These are phyloP conservation scores for Lactifluus volemus DNA, from an alignment of 768 basidiomycete genomes.

Conservation along the genomic window DNA sequence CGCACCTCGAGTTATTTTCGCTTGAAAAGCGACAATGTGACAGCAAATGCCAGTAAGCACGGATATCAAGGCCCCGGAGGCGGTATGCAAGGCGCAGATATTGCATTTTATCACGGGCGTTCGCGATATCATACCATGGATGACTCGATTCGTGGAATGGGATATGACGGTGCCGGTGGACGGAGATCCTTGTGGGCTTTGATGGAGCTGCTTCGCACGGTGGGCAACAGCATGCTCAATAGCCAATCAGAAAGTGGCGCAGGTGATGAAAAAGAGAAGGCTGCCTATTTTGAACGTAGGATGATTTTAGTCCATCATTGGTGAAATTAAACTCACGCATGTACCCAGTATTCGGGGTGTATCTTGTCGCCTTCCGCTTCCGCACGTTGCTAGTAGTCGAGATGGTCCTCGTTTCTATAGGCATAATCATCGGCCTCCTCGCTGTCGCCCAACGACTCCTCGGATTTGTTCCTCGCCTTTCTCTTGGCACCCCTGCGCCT, in stretches of 20 bases:
- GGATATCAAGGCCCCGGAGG: conserved; percentile 13
- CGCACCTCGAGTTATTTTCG: neutral
- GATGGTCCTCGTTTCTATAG: conserved; percentile 51
- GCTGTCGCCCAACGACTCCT: neutral
- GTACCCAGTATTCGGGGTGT: conserved; percentile 46
- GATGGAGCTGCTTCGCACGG: conserved; percentile 57
- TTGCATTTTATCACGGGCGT: conserved; percentile 70
- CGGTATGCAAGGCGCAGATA: conserved; percentile 62
- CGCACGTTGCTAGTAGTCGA: conserved; percentile 45
- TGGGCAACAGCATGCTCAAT: conserved; percentile 48
- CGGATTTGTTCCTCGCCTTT: neutral
- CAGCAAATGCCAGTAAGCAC: neutral
- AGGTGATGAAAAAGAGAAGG: conserved; percentile 23
- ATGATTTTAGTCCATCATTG: neutral
- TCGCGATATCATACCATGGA: conserved; percentile 71
- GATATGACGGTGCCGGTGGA: conserved; percentile 32
- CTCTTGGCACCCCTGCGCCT: neutral
- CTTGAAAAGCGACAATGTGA: neutral
- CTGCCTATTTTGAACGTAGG: conserved; percentile 72
- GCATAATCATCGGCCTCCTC: conserved; percentile 40
- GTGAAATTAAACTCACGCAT: neutral
- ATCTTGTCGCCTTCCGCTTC: conserved; percentile 48
- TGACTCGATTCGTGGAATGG: conserved; percentile 54
- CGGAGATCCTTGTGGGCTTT: conserved; percentile 64
- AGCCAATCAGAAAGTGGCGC: conserved; percentile 17